A percentile compares a stretch with the other conserved stretches of the same genome.
Evolutionary conservation across 768 basidiomycete species (phyloP).

Genomic region (Mrakia blollopis): DNA sequence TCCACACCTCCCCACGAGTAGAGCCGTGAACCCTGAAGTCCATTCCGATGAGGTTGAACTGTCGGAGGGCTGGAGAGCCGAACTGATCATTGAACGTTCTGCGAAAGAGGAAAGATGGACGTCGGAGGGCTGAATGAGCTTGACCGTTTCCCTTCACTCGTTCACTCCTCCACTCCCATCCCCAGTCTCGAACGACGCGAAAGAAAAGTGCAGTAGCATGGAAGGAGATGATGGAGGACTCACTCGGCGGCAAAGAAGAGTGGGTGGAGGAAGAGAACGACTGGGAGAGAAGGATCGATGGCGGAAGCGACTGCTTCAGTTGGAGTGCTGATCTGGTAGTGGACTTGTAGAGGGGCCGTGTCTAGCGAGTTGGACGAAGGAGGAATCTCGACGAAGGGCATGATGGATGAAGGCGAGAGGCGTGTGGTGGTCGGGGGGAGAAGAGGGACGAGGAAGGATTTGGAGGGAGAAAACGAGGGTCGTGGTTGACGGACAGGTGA

Average conservation of each 20-base stretch:
- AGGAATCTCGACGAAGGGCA: constrained; percentile 11
- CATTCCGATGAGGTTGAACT: constrained; percentile 19
- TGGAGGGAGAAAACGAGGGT: background rate
- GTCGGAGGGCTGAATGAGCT: background rate
- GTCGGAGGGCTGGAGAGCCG: background rate
- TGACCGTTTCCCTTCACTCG: background rate
- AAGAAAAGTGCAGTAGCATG: background rate
- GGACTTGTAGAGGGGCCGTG: background rate
- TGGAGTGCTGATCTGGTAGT: constrained; percentile 17
- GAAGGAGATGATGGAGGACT: too few species aligned
- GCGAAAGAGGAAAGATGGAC: background rate
- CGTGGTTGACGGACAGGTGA: background rate
- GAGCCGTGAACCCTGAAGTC: constrained; percentile 16
- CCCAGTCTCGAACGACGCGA: background rate
- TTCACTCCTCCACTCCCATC: background rate
- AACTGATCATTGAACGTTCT: constrained; percentile 2
- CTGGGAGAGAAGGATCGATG: background rate
- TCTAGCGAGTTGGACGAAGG: background rate
- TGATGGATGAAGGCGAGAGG: background rate
- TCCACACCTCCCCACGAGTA: background rate
- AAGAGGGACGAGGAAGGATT: too few species aligned
- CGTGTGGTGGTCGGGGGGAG: background rate
- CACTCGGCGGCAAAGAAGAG: background rate
- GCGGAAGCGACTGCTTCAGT: constrained; percentile 1
- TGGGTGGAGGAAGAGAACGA: constrained; percentile 9